Evolutionary conservation across 2,329 filamentous ascomycete genomes (phyloP), one percentile per base, ranked within the genome.

Genomic region (Trichoderma sp.): DNA sequence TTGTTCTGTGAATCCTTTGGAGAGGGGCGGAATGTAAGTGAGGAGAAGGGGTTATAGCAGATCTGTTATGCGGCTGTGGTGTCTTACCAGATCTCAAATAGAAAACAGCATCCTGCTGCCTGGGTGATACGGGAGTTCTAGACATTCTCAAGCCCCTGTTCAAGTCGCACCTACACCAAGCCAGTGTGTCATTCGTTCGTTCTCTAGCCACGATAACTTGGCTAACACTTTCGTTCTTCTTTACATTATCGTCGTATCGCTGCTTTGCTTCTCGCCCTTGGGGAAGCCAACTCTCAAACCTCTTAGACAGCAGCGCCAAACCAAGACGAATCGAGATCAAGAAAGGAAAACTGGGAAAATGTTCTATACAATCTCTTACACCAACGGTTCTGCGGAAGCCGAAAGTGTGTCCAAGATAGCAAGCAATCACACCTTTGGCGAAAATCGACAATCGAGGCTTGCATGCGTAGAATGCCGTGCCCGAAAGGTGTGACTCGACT

Each of bases 381-480:
- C 13, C 2, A 64, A 56, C 6, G 12, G 32, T 4, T 39, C 61
- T 17, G 8, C 61, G 13, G 37, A 64, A 57, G 19, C 22, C 37
- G 52, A 56, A 32, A 48, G 52, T 10, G 35, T 53, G 12, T 64
- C 61, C 27, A 48, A 56, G 15, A 22, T 64, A 52, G 61, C 61
- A 25, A 64, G 52, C 29, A 64, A 64, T 5, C 52, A 56, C 29
- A 64, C 48, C 0, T 64, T 64, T 45, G 50, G 61, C n/a, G 50
- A 64, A 22, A 45, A 42, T n/a, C 34, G 52, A 27, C 61, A 64
- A 48, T 53, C 52, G 19, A 32, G 50, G 13, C 61, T 64, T 27
- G 61, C 61, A n/a, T 64, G 61, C 13, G 3, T 57, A 15, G 61
- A 64, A 56, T 64, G 61, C 25, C 61, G 50, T 48, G 52, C 61